phyloP scores from a whole-genome alignment of 1,284 basidiomycete genomes.

The Flammula alnicola region DNA sequence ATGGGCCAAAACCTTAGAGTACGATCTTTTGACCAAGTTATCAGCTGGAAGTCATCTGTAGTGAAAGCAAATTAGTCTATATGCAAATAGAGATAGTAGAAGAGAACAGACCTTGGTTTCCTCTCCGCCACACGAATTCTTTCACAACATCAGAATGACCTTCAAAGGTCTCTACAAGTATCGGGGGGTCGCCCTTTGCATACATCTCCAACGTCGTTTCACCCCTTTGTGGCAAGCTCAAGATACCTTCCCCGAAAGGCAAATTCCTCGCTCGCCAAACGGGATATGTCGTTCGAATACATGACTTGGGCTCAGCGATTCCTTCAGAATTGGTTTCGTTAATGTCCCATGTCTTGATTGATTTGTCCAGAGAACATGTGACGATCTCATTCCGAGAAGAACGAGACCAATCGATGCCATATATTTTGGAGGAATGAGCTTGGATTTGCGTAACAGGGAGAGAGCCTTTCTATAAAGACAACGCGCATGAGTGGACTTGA shows the following conservation, averaged over 20 bases:
- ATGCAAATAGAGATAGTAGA: neutral
- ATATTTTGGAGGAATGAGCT: constrained; percentile 89
- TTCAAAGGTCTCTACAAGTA: constrained; percentile 79
- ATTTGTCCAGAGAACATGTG: constrained; percentile 91
- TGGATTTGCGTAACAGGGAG: constrained; percentile 77
- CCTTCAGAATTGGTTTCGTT: constrained; percentile 31
- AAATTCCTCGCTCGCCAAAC: constrained; percentile 94
- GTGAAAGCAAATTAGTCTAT: constrained; percentile 37
- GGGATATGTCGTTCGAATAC: constrained; percentile 82
- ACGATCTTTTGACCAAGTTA: constrained; percentile 97
- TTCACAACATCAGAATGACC: constrained; percentile 95
- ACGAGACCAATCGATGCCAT: constrained; percentile 95
- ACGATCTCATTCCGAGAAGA: constrained; percentile 76
- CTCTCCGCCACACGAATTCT: constrained; percentile 95
- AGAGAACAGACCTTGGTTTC: constrained; percentile 50
- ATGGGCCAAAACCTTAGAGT: constrained; percentile 94
- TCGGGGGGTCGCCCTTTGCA: constrained; percentile 47
- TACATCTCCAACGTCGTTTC: constrained; percentile 90
- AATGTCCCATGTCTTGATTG: constrained; percentile 86
- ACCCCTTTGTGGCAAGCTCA: constrained; percentile 91
- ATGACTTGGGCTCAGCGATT: constrained; percentile 50
- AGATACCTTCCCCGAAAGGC: constrained; percentile 90
- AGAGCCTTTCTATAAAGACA: constrained; percentile 76
- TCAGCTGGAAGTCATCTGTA: constrained; percentile 87
- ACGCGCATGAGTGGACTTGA: constrained; percentile 11